Conservation (phyloP, 1,139 yeast species). For the Protomyces macrosporus region DNA sequence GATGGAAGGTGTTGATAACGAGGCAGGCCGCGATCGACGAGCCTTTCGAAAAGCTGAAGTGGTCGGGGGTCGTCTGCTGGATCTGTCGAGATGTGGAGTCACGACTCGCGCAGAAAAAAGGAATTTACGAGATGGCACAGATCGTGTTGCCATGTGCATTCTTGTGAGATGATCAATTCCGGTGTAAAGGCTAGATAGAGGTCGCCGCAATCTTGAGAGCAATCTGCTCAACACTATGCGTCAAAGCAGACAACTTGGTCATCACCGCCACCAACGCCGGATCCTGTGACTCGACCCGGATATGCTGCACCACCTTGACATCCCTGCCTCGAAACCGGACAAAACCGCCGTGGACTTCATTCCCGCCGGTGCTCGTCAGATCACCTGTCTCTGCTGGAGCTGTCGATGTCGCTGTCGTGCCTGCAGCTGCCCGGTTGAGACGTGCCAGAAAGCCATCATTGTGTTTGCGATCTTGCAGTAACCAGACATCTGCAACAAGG, state of each 20-base stretch:
- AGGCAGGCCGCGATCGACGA: too few relatives aligned
- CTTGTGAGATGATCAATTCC: background rate
- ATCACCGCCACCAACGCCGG: slow-evolving; percentile 45
- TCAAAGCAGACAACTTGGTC: slow-evolving; percentile 40
- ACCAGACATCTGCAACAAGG: slow-evolving; percentile 12
- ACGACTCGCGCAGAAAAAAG: too few relatives aligned
- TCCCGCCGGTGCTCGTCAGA: background rate
- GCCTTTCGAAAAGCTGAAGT: too few relatives aligned
- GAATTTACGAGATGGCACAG: background rate
- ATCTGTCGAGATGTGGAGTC: too few relatives aligned
- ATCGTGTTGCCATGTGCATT: background rate
- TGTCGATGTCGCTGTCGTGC: background rate
- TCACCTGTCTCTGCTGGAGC: background rate
- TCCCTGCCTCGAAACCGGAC: slow-evolving; percentile 28
- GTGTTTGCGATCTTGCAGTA: slow-evolving; percentile 4
- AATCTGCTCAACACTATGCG: slow-evolving; percentile 17
- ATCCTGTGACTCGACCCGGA: slow-evolving; percentile 45
- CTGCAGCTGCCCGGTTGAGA: background rate
- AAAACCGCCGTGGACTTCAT: slow-evolving; percentile 3
- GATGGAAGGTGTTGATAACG: too few relatives aligned
- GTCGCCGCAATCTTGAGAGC: slow-evolving; percentile 12
- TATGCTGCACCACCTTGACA: slow-evolving; percentile 42
- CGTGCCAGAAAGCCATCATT: background rate
- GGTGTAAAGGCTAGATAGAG: background rate
- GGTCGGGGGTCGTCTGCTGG: too few relatives aligned